Evolutionary conservation across 73 alveolate genomes (phyloP), one percentile per base, ranked within the genome.

Genomic region (Effrenium voratum): DNA sequence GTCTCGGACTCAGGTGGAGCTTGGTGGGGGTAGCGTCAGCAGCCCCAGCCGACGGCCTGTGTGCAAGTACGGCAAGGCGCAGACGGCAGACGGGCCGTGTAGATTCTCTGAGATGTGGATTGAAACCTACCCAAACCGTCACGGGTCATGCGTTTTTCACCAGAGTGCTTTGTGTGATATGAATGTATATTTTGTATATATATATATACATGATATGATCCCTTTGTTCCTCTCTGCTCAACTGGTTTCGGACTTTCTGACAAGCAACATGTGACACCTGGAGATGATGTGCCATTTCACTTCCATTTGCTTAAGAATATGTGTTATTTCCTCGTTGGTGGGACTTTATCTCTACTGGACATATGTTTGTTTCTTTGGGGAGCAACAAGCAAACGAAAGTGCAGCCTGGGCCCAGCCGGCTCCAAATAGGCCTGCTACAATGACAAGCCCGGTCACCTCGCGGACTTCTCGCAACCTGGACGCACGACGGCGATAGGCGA

Each of bases 341-440:
- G 19, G 63, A n/a, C n/a, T n/a, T 52, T 52, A 8, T 52, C 19
- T 52, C 19, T 52, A 52, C 26, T 8, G 63, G 63, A 19, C 26
- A 52, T 12, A 52, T 8, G 26, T 12, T 8, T 52, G 63, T 8
- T 52, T 8, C 8, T 12, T 19, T 12, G 63, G 63, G 19, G 19
- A 19, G 26, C 8, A 8, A 8, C 19, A 19, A 19, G 19, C 63
- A 8, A 19, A 8, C 19, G 63, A 52, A 52, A 19, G 19, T 52
- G 26, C 26, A 52, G 63, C 19, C 19, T 52, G 26, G 8, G 8
- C 19, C 63, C 43, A 32, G 77, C 77, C 40, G 77, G 47, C 50
- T 19, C 32, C 30, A 46, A 22, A 30, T 5, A 90, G 97, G 97
- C 86, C 66, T 90, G 97, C 97, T 90, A 90, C 97, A 90, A 90